Evolutionary conservation across 2,329 filamentous ascomycete genomes (phyloP).

Genomic region (Cercospora zeina): DNA sequence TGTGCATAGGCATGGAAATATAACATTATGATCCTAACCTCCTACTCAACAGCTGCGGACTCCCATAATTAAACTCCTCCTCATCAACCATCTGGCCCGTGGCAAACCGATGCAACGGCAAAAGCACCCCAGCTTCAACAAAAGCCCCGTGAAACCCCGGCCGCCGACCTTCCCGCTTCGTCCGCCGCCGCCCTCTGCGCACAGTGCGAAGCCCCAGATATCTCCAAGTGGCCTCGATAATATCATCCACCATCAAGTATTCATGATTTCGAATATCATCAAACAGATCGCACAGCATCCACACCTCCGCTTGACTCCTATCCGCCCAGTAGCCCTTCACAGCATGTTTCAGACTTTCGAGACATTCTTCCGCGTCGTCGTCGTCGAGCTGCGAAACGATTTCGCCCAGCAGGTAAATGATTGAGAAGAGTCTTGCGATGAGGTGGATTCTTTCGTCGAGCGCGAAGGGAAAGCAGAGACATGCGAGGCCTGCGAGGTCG

Average conservation of each 20-base stretch:
- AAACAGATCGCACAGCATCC: constrained; percentile 23
- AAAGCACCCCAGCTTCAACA: constrained; percentile 14
- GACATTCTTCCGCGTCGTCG: constrained; percentile 21
- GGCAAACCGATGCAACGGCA: constrained; percentile 20
- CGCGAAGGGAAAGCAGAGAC: constrained; percentile 20
- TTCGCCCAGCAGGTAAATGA: constrained; percentile 20
- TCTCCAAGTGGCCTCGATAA: constrained; percentile 17
- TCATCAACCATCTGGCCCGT: constrained; percentile 20
- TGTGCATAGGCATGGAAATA: neutral
- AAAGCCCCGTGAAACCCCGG: constrained; percentile 14
- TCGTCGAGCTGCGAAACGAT: constrained; percentile 11
- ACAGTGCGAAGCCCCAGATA: constrained; percentile 13
- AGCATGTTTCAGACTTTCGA: constrained; percentile 17
- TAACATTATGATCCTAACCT: neutral
- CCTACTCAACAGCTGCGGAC: neutral
- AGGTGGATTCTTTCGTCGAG: constrained; percentile 23
- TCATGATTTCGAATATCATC: constrained; percentile 23
- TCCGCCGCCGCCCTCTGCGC: constrained; percentile 6
- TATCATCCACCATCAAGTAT: constrained; percentile 16
- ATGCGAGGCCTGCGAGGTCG: constrained; percentile 19
- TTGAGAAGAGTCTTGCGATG: constrained; percentile 20
- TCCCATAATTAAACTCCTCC: constrained; percentile 16
- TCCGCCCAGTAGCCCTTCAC: constrained; percentile 24
- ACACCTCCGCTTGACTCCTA: constrained; percentile 13
- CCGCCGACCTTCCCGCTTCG: constrained; percentile 3